Evolutionary conservation across 176 grass and related monocot species (phyloP), one percentile per base, ranked within the genome.

Genomic region (Musa troglodytarum): DNA sequence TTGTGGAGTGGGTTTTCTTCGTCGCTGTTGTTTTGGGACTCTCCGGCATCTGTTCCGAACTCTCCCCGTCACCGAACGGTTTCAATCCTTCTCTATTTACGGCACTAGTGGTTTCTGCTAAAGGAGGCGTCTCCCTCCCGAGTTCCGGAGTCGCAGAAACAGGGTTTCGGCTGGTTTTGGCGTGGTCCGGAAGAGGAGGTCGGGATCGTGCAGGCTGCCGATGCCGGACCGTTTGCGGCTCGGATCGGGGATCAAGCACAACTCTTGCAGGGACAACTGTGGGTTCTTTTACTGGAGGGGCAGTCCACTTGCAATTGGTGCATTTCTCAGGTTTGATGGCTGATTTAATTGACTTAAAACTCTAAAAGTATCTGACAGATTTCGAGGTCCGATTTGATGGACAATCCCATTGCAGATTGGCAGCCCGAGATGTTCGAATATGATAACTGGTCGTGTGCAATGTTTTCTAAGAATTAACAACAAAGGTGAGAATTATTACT

Each of bases 271-370:
- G 95, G 50, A 91, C 95, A 2, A 99, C 95, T 68, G 68, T 91
- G 52, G 95, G 95, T 79, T 91, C 95, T 79, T 99, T 99, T 68
- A 91, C 90, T 1, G 95, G 95, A 83, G 95, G 90, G 12, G 70
- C 88, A 76, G 87, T 74, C 95, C 95, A 2, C 90, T 99, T 74
- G 88, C 80, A 74, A 59, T 94, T 34, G 95, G 90, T 78, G 80
- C 95, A 87, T 89, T 89, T 86, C 83, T 99, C 75, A 99, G 95
- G 95, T 94, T 5, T 62, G 81, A 63, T 29, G 14, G 28, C 19
- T 52, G 50, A 13, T 57, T 20, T 19, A 53, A 50, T 3, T 20
- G 24, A 5, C 9, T 4, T 17, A 16, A 17, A 74, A 1, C 12
- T 28, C 52, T 73, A 43, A 43, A 11, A 19, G 28, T 28, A 16